These are phyloP conservation scores for Kondoa malvinella DNA, from an alignment of 768 basidiomycete species.

Conservation along the genomic window DNA sequence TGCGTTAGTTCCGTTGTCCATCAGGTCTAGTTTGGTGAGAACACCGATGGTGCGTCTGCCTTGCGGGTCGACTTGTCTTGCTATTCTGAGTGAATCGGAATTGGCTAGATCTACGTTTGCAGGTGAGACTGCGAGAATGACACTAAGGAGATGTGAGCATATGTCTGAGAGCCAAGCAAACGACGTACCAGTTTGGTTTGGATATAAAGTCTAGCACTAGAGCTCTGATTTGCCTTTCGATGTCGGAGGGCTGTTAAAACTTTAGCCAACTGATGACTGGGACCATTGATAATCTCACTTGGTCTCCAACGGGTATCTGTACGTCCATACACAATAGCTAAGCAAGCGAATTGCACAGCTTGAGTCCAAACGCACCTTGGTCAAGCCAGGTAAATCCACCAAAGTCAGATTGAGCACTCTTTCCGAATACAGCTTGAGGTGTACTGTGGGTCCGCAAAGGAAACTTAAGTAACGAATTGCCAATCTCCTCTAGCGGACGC, in stretches of 20 bases:
- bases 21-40: slow-evolving; percentile 89
- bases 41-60: slow-evolving; percentile 92
- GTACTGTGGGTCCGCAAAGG: slow-evolving; percentile 34
- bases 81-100: slow-evolving; percentile 91
- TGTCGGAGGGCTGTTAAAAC: slow-evolving; percentile 90
- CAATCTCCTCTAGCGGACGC: background rate
- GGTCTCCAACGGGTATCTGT: slow-evolving; percentile 63
- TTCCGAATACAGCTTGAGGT: slow-evolving; percentile 86
- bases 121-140: slow-evolving; percentile 88
- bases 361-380: slow-evolving; percentile 49
- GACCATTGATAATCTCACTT: background rate
- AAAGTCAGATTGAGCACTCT: slow-evolving; percentile 87
- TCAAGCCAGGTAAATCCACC: slow-evolving; percentile 90
- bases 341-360: background rate
- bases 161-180: background rate
- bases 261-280: slow-evolving; percentile 25
- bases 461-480: too few species aligned
- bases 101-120: slow-evolving; percentile 98
- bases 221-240: slow-evolving; percentile 86
- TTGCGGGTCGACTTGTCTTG: slow-evolving; percentile 85
- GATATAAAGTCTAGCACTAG: slow-evolving; percentile 91
- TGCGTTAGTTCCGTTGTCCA: slow-evolving; percentile 98
- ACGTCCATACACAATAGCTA: background rate
- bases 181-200: slow-evolving; percentile 81
- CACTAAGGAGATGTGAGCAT: slow-evolving; percentile 37